A percentile compares a stretch with the other conserved stretches of the same genome.
These are phyloP conservation scores for Nakazawaea wyomingensis DNA, from an alignment of 805 yeast genomes.

Conservation along the genomic window DNA sequence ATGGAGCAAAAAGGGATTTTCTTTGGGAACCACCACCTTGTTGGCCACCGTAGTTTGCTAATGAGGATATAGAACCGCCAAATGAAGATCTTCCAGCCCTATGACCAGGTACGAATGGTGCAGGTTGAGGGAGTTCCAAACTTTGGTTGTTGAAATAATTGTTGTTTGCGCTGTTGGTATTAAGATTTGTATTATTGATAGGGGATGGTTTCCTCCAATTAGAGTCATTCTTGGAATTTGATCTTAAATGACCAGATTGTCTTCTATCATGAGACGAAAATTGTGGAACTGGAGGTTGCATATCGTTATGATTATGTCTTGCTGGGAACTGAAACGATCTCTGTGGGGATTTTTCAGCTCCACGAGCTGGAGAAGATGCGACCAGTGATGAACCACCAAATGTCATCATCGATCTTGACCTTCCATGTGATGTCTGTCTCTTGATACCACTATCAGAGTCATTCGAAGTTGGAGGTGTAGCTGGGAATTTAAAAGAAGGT, in stretches of 20 bases:
- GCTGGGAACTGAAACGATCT: slow-evolving; percentile 65
- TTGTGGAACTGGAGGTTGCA: slow-evolving; percentile 52
- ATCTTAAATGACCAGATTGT: slow-evolving; percentile 34
- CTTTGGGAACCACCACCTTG: slow-evolving; percentile 31
- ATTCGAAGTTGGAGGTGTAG: slow-evolving; percentile 27
- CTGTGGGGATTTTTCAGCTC: slow-evolving; percentile 36
- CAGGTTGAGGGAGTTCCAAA: neutral
- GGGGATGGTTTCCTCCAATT: slow-evolving; percentile 65
- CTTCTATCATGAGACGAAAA: slow-evolving; percentile 40
- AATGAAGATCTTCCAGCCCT: slow-evolving; percentile 63
- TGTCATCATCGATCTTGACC: slow-evolving; percentile 26
- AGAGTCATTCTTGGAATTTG: slow-evolving; percentile 37
- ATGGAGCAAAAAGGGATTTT: slow-evolving; percentile 91
- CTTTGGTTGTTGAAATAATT: slow-evolving; percentile 16
- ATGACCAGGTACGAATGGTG: slow-evolving; percentile 71
- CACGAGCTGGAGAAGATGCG: too few species aligned
- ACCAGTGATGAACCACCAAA: slow-evolving; percentile 13
- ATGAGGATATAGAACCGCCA: slow-evolving; percentile 57
- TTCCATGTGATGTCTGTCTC: slow-evolving; percentile 24
- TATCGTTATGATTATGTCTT: slow-evolving; percentile 20
- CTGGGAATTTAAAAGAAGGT: slow-evolving; percentile 54
- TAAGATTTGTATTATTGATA: slow-evolving; percentile 18
- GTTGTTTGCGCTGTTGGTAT: too few species aligned
- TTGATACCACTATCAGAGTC: slow-evolving; percentile 15
- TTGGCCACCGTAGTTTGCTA: slow-evolving; percentile 30